A percentile compares a stretch with the other conserved stretches of the same genome.
These are phyloP conservation scores for Ogataea wickerhamii DNA, from an alignment of 805 yeast species.

Conservation along the genomic window DNA sequence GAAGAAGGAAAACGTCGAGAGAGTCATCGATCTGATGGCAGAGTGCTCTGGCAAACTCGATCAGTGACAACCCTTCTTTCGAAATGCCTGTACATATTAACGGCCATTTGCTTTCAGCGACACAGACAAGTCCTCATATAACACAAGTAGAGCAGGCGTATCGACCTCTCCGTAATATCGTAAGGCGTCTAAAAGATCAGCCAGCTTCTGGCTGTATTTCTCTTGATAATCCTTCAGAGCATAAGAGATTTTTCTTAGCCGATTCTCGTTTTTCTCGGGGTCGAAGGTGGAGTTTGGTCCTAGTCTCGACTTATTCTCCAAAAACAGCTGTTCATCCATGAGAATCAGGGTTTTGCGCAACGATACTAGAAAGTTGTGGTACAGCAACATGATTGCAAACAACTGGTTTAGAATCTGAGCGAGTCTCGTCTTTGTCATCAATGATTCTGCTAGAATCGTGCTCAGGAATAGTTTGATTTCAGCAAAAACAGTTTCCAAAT, in stretches of 20 bases:
- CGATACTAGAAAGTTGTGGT: slow-evolving; percentile 46
- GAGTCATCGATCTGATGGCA: slow-evolving; percentile 69
- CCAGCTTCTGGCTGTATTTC: slow-evolving; percentile 41
- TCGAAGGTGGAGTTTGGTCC: slow-evolving; percentile 37
- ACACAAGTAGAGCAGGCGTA: slow-evolving; percentile 40
- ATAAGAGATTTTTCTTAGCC: slow-evolving; percentile 39
- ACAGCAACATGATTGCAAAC: slow-evolving; percentile 45
- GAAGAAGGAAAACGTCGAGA: slow-evolving; percentile 67
- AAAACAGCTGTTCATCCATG: slow-evolving; percentile 45
- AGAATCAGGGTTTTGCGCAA: slow-evolving; percentile 52
- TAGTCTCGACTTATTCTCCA: slow-evolving; percentile 35
- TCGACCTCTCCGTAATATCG: slow-evolving; percentile 48
- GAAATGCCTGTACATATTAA: background rate
- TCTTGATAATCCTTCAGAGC: slow-evolving; percentile 42
- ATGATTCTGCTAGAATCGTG: slow-evolving; percentile 59
- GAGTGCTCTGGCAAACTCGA: slow-evolving; percentile 40
- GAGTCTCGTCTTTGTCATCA: slow-evolving; percentile 57
- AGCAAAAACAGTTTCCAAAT: slow-evolving; percentile 42
- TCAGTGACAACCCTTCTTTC: background rate
- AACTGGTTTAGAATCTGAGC: slow-evolving; percentile 44
- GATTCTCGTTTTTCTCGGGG: slow-evolving; percentile 35
- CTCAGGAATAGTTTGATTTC: slow-evolving; percentile 56
- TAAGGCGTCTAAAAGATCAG: slow-evolving; percentile 44
- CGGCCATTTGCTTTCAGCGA: slow-evolving; percentile 9
- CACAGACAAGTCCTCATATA: slow-evolving; percentile 41